Conservation (phyloP, 1,284 basidiomycete species). For the Retiboletus fuscus region DNA sequence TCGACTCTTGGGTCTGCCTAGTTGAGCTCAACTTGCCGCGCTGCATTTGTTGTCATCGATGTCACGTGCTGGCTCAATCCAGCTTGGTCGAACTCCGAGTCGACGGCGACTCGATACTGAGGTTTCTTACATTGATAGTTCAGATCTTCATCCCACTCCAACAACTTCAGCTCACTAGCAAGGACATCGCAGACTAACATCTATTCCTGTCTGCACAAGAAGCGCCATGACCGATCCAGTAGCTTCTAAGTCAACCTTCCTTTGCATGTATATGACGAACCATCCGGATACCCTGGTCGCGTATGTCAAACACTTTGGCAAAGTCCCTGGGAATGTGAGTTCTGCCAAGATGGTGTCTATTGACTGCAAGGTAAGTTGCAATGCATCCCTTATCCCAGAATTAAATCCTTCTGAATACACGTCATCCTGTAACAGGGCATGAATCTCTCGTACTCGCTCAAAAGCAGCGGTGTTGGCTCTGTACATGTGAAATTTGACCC, state of each 20-base stretch:
- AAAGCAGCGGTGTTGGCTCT: constrained; percentile 52
- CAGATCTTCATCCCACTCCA: too few species aligned
- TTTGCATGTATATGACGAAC: constrained; percentile 85
- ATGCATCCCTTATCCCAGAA: background rate
- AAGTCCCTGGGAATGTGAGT: constrained; percentile 63
- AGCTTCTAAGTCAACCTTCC: constrained; percentile 77
- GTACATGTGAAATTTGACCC: constrained; percentile 73
- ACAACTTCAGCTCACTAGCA: too few species aligned
- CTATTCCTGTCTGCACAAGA: background rate
- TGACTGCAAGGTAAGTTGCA: constrained; percentile 64
- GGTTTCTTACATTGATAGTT: too few species aligned
- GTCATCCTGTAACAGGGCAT: constrained; percentile 62
- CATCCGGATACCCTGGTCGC: constrained; percentile 85
- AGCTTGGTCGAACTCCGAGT: too few species aligned
- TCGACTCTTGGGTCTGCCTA: too few species aligned
- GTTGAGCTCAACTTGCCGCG: too few species aligned
- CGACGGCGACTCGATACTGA: too few species aligned
- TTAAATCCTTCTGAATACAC: background rate
- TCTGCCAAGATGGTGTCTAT: constrained; percentile 76
- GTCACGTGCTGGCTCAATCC: too few species aligned
- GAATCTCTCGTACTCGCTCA: constrained; percentile 71
- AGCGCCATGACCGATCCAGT: constrained; percentile 65
- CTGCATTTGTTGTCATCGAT: too few species aligned
- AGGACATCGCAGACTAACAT: background rate
- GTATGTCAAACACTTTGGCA: constrained; percentile 80